phyloP scores from a whole-genome alignment of 2,329 filamentous ascomycete species.

The Colletotrichum lentis region DNA sequence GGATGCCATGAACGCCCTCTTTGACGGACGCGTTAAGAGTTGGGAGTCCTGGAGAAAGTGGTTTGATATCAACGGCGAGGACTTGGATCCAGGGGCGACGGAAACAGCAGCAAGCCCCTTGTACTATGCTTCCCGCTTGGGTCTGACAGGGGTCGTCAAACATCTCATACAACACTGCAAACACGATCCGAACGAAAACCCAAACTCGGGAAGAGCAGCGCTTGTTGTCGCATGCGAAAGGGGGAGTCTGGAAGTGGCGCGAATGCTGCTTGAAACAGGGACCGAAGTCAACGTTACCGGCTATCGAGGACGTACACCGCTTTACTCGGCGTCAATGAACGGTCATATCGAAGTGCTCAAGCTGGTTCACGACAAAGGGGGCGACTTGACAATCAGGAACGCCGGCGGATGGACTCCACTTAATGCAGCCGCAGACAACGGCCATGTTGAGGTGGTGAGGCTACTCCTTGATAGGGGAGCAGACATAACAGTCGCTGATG shows the following conservation, averaged over 20 bases:
- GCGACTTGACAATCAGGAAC: neutral
- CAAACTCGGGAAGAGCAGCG: neutral
- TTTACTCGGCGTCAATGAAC: neutral
- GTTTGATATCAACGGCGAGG: neutral
- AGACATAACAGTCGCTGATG: neutral
- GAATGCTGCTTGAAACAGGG: slow-evolving; percentile 17
- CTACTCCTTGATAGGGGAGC: slow-evolving; percentile 19
- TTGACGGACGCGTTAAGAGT: neutral
- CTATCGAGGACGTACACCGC: neutral
- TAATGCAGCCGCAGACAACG: accelerated
- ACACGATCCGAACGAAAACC: neutral
- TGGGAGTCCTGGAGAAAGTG: neutral
- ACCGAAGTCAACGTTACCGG: neutral
- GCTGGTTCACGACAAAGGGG: neutral
- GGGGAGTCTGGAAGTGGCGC: slow-evolving; percentile 9
- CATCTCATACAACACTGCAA: neutral
- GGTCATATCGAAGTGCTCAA: neutral
- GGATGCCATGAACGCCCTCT: neutral
- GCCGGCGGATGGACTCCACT: neutral
- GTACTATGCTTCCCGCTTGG: slow-evolving; percentile 1
- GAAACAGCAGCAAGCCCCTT: neutral
- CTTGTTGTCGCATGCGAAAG: neutral
- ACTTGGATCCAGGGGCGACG: no score
- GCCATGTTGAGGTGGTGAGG: slow-evolving; percentile 9
- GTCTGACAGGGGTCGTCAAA: neutral